Base-by-base conservation (phyloP, 768 basidiomycete genomes). In the Hydnomerulius pinastri region DNA sequence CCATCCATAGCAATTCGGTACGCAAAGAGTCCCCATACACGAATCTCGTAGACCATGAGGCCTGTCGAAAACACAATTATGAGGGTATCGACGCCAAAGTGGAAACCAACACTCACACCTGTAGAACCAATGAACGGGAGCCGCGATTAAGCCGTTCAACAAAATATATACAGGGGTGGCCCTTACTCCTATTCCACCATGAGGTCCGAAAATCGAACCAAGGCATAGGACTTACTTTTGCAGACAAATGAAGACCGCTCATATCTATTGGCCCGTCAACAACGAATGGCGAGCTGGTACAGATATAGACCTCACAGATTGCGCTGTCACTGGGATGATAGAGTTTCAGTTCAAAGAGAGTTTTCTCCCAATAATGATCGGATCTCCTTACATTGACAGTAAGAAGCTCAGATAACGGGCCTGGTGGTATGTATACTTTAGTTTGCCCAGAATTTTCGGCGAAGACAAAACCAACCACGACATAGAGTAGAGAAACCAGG, bases 1-100 rank as follows among this genome's bases (percentile, higher is more conserved):
- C 60, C 47, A 38, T 62, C 60, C 56, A 58, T 53, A 8, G 59
- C 59, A 1, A 55, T 2, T 21, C 53, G 47, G 41, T 58, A 61
- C 10, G 53, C 27, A 11, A 39, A 51, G 7, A 50, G 50, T 17
- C 40, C 55, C 60, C 60, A 61, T 37, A 40, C 27, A 30, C 35
- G 58, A 18, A 57, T 27, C 29, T 61, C 21, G 23, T 48, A 60
- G 48, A 32, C 48, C 20, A 20, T 51, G 4, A 60, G 56, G 41
- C 60, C 60, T 61, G 27, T 18, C 10, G 10, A 9, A 4, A 46
- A 6, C n/a, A n/a, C 7, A 13, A 23, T 43, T 24, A 15, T 50
- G 21, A 44, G 43, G 18, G 17, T 2, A 10, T 5, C 23, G 7
- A 13, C 13, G 37, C 13, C 6, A 25, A 11, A n/a, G 20, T 38